phyloP scores from a whole-genome alignment of 208 protist species.

The Trichomonas vaginalis region DNA sequence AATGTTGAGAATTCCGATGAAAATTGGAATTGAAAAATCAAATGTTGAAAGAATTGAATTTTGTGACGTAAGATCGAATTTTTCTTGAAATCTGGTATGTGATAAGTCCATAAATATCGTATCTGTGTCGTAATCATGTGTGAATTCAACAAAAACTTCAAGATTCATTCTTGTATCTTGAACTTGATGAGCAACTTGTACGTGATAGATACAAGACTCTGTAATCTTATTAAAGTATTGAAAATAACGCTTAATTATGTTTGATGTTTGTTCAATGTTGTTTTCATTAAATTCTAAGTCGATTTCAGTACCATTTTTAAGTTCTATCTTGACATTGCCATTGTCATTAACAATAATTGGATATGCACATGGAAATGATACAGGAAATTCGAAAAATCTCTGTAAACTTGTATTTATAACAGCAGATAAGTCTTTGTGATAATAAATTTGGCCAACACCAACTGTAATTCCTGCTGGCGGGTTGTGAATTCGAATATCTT shows the following conservation, averaged over 20 bases:
- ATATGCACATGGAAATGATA: not conserved
- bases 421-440: not conserved
- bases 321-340: not conserved
- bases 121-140: not conserved
- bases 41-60: not conserved
- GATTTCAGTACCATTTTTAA: not conserved
- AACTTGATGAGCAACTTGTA: not conserved
- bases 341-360: not conserved
- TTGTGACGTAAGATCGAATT: not conserved
- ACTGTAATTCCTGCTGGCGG: not conserved
- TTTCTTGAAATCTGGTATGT: not conserved
- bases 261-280: not conserved
- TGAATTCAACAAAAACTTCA: not conserved
- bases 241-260: not conserved
- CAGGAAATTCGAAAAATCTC: not conserved
- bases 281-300: not conserved
- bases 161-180: not conserved
- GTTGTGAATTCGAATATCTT: not conserved
- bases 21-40: not conserved
- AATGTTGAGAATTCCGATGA: not conserved
- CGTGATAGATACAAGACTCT: not conserved
- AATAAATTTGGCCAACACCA: not conserved
- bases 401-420: not conserved
- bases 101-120: not conserved
- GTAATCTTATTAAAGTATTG: not conserved